Evolutionary conservation across 352 stramenopile genomes (phyloP).

Genomic region (Saprolegnia diclina): DNA sequence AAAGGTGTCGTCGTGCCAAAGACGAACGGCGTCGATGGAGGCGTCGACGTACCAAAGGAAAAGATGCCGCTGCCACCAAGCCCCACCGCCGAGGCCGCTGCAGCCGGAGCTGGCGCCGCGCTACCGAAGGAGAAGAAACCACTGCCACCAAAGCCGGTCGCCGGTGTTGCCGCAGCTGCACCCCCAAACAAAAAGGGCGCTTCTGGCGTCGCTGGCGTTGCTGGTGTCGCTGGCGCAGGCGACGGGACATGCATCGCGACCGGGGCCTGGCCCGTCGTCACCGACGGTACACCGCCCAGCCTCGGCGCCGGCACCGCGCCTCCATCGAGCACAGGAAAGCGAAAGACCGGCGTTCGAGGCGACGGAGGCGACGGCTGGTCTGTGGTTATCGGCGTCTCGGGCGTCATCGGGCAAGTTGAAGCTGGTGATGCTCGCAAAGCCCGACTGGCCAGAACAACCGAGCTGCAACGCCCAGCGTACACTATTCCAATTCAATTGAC

Average conservation of each 20-base stretch:
- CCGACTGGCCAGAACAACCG: too few relatives aligned
- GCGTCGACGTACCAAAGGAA: conserved; percentile 7
- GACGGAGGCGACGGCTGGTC: too few relatives aligned
- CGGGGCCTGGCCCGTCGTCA: neutral
- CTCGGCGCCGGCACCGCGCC: conserved; percentile 24
- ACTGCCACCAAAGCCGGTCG: neutral
- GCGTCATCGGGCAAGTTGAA: too few relatives aligned
- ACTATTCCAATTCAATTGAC: too few relatives aligned
- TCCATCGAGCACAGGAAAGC: too few relatives aligned
- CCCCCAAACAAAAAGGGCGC: conserved; percentile 26
- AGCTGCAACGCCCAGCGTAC: too few relatives aligned
- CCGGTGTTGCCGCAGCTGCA: neutral
- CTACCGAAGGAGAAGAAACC: conserved; percentile 30
- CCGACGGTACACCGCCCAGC: neutral
- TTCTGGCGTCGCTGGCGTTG: conserved; percentile 9
- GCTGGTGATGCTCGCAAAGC: too few relatives aligned
- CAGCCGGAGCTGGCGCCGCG: neutral
- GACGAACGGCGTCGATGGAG: conserved; percentile 16
- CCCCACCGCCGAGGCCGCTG: neutral
- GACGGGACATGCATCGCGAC: neutral
- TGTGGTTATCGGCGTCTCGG: too few relatives aligned
- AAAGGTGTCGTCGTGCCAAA: conserved; percentile 3
- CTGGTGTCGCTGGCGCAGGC: conserved; percentile 31
- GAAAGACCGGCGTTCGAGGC: too few relatives aligned
- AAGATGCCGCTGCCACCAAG: too few relatives aligned